These are phyloP conservation scores for Penicillium atrosanguineum DNA, from an alignment of 495 filamentous ascomycete genomes.

Conservation along the genomic window DNA sequence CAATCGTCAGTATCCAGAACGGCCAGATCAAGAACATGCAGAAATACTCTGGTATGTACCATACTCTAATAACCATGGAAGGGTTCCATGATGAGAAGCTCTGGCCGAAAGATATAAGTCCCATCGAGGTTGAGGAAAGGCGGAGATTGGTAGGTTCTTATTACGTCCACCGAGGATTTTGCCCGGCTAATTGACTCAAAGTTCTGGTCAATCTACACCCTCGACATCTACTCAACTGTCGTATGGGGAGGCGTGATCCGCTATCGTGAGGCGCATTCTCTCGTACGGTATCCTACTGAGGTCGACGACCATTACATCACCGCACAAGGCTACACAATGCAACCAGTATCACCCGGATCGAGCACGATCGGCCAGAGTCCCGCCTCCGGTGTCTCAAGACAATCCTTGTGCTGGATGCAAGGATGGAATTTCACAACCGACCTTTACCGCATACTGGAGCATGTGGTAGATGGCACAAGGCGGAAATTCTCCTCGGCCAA, in stretches of 20 bases:
- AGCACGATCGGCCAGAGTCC: constrained; percentile 6
- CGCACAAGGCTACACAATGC: constrained; percentile 23
- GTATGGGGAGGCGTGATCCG: constrained; percentile 48
- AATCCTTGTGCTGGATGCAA: constrained; percentile 40
- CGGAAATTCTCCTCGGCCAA: constrained; percentile 28
- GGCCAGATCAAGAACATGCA: constrained; percentile 47
- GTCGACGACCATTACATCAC: constrained; percentile 42
- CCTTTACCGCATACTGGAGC: constrained; percentile 49
- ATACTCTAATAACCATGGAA: constrained; percentile 43
- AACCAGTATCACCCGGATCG: constrained; percentile 14
- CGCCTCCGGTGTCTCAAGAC: constrained; percentile 12
- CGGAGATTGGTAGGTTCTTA: constrained; percentile 39
- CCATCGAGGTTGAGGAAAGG: constrained; percentile 46
- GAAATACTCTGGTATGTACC: constrained; percentile 46
- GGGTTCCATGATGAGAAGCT: constrained; percentile 48
- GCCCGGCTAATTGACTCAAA: constrained; percentile 9
- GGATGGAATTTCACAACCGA: constrained; percentile 55
- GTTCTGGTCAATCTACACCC: constrained; percentile 55
- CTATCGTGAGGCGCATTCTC: constrained; percentile 41
- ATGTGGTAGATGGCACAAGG: constrained; percentile 36
- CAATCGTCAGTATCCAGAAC: constrained; percentile 47
- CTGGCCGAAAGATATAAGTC: constrained; percentile 43
- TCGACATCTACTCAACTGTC: constrained; percentile 49
- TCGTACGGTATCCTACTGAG: constrained; percentile 45
- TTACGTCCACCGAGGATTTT: neutral